These are phyloP conservation scores for Exophiala spinifera DNA, from an alignment of 2,329 filamentous ascomycete genomes.

Conservation along the genomic window DNA sequence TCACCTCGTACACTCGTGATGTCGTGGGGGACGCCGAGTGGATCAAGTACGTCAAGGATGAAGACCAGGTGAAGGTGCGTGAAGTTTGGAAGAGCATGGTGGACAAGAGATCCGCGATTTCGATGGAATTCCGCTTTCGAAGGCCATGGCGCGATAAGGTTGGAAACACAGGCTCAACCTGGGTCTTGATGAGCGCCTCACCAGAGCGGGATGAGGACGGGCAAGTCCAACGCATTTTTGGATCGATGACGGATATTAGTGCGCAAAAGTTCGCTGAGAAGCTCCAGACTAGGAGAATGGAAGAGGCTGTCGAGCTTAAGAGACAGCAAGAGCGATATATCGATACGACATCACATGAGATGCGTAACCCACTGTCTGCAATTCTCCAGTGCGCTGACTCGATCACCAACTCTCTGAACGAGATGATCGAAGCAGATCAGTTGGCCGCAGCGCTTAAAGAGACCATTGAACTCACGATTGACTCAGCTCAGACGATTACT, in stretches of 20 bases:
- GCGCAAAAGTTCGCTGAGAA: slow-evolving; percentile 82
- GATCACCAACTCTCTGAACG: slow-evolving; percentile 48
- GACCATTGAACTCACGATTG: slow-evolving; percentile 56
- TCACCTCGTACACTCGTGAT: slow-evolving; percentile 29
- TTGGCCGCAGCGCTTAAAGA: slow-evolving; percentile 21
- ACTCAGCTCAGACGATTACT: slow-evolving; percentile 73
- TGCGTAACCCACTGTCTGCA: slow-evolving; percentile 57
- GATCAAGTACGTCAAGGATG: slow-evolving; percentile 52
- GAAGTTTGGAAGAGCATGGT: slow-evolving; percentile 27
- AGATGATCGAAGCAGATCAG: slow-evolving; percentile 42
- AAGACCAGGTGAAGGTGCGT: slow-evolving; percentile 47
- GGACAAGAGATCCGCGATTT: slow-evolving; percentile 33
- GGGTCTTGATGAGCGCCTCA: slow-evolving; percentile 54
- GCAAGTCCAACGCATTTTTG: slow-evolving; percentile 52
- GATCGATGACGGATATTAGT: slow-evolving; percentile 74
- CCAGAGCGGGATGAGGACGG: slow-evolving; percentile 51
- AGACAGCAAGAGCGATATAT: slow-evolving; percentile 77
- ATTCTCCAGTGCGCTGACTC: slow-evolving; percentile 59
- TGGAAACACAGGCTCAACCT: slow-evolving; percentile 51
- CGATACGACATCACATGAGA: slow-evolving; percentile 63
- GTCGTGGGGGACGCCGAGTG: slow-evolving; percentile 35
- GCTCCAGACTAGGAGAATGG: slow-evolving; percentile 71
- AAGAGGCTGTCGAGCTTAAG: slow-evolving; percentile 79
- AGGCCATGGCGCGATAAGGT: slow-evolving; percentile 51
- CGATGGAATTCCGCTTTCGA: slow-evolving; percentile 54